Percentiles rank a stretch among this genome's conserved stretches.
Evolutionary conservation across 2,329 filamentous ascomycete genomes (phyloP).

Genomic region (Penicillium sp.): DNA sequence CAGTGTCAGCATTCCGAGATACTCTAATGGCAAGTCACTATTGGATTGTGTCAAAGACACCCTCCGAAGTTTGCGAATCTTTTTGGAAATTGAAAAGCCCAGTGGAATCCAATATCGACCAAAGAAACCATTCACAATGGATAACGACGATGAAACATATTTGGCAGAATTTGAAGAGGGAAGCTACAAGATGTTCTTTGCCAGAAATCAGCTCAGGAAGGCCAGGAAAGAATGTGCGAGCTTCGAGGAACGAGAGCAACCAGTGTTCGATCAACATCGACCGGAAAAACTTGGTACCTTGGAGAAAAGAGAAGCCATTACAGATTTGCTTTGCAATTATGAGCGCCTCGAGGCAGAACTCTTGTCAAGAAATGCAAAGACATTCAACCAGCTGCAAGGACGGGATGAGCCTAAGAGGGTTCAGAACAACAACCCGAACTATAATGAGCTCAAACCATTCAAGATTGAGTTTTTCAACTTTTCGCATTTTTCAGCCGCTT

Average conservation of each 20-base stretch:
- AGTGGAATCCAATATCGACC: neutral
- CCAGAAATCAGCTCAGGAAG: slow-evolving; percentile 35
- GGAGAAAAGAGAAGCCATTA: slow-evolving; percentile 55
- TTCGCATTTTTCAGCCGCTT: slow-evolving; percentile 42
- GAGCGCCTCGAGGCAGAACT: slow-evolving; percentile 53
- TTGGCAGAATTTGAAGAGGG: slow-evolving; percentile 47
- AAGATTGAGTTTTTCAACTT: slow-evolving; percentile 43
- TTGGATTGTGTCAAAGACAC: slow-evolving; percentile 57
- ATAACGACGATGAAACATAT: slow-evolving; percentile 47
- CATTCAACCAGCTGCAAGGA: slow-evolving; percentile 56
- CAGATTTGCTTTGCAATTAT: slow-evolving; percentile 48
- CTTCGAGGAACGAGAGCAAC: neutral
- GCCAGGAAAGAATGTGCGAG: no score
- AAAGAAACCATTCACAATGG: slow-evolving; percentile 5
- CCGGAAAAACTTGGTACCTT: slow-evolving; percentile 12
- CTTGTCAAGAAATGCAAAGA: slow-evolving; percentile 57
- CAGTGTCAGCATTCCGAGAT: slow-evolving; percentile 43
- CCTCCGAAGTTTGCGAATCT: slow-evolving; percentile 47
- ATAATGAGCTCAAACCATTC: slow-evolving; percentile 37
- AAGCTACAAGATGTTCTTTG: slow-evolving; percentile 57
- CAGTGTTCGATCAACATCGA: no score
- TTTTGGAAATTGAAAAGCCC: slow-evolving; percentile 29
- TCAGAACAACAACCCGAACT: neutral
- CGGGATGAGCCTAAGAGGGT: slow-evolving; percentile 33
- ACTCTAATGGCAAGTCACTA: slow-evolving; percentile 37